Conservation (phyloP, 139 green algal species). For the Yamagishiella unicocca region DNA sequence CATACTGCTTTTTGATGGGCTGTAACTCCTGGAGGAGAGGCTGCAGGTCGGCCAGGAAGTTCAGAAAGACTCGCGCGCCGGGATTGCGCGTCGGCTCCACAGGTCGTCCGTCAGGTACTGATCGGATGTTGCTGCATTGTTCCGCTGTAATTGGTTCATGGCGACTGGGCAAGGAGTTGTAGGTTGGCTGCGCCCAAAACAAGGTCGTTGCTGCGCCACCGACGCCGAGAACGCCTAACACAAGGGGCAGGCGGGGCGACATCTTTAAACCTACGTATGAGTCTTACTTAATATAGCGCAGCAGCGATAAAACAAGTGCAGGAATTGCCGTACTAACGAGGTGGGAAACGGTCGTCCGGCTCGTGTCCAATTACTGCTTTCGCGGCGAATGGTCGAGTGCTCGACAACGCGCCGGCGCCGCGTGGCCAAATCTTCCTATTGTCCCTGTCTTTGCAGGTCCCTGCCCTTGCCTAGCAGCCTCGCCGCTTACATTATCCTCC, state of each 20-base stretch:
- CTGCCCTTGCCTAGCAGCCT: no score
- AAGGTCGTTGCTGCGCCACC: neutral
- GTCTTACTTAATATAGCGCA: no score
- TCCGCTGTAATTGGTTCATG: neutral
- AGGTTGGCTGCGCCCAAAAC: neutral
- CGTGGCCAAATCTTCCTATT: no score
- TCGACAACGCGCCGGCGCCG: no score
- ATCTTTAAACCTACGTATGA: no score
- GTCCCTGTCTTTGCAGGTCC: no score
- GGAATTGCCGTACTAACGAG: no score
- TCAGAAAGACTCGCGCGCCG: neutral
- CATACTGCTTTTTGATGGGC: conserved; percentile 1
- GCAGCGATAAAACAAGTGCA: no score
- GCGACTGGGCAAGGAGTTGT: neutral
- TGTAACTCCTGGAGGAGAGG: conserved; percentile 14
- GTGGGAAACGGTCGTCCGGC: no score
- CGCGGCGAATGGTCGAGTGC: no score
- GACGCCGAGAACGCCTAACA: neutral
- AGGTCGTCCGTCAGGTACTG: neutral
- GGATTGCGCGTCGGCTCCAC: conserved; percentile 8
- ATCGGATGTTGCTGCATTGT: neutral
- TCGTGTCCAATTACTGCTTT: no score
- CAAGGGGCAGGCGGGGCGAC: neutral
- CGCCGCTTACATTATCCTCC: no score
- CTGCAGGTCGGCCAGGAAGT: neutral